Base-by-base conservation (phyloP, 192 early-diverging fungal species). In the Haplosporangium gracile region DNA sequence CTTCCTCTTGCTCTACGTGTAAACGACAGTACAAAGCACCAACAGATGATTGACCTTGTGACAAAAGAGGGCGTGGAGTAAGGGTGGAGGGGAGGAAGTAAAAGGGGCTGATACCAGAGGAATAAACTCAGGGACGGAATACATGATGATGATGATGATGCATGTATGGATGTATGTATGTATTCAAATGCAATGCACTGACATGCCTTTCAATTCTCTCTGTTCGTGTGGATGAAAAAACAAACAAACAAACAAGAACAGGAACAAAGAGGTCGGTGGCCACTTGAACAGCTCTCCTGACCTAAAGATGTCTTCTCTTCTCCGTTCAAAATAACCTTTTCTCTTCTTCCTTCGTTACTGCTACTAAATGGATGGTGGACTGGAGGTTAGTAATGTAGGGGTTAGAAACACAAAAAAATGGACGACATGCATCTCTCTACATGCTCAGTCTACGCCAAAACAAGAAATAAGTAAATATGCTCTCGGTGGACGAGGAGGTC, bases 1-100 rank as follows among this genome's bases (percentile, higher is more conserved):
- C 26, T 43, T 24, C 60, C 11, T 22, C 5, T 65, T 26, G 5
- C 15, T 32, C 70, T 8, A 15, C 51, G 36, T 42, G 45, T 68
- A 16, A 69, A 70, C 47, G 45, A 5, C 32, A 26, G 34, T 65
- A 68, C 1, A 49, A 26, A 55, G 16, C 24, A 36, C 36, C 36
- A 68, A 69, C 75, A 77, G 63, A 77, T 77, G 76, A 77, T 70
- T 15, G 68, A 47, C 70, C 77, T 72, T 78, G 77, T 78, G 77
- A 78, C 77, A 70, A 16, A 24, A 26, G 51, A 10, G 55, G 55
- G 55, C 24, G n/a, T 57, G 55, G 55, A 57, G 55, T 16, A 26
- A 26, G 55, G n/a, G 55, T 57, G 24, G 10, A 26, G 6, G 2
- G 55, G n/a, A 57, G 55, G 18, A 22, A 2, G 49, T 51, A 20